phyloP scores from a whole-genome alignment of 768 basidiomycete genomes.

The Pholiota conissans region DNA sequence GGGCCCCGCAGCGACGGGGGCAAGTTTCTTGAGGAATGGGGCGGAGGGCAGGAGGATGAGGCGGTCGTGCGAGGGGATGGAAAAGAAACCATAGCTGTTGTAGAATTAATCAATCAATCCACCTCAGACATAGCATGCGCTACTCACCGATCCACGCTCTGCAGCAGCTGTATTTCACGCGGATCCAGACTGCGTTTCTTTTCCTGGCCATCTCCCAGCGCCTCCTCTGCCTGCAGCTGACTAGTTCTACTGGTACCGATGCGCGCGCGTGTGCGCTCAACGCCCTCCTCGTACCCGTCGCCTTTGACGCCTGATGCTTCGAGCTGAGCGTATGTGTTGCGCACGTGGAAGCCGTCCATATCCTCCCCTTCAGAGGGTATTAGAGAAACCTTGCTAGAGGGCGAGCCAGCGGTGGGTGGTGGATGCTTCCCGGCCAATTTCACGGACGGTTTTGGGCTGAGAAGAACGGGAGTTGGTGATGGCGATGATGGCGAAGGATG shows the following conservation, averaged over 20 bases:
- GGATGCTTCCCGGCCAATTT: constrained; percentile 19
- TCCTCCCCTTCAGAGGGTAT: constrained; percentile 81
- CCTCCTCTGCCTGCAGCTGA: constrained; percentile 57
- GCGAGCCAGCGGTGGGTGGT: constrained; percentile 17
- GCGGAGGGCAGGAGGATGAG: constrained; percentile 67
- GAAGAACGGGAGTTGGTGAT: constrained; percentile 21
- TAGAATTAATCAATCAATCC: constrained; percentile 6
- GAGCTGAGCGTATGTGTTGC: constrained; percentile 87
- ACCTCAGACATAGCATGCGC: constrained; percentile 4
- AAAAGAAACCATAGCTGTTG: constrained; percentile 89
- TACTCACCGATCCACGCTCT: constrained; percentile 84
- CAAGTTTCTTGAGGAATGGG: constrained; percentile 61
- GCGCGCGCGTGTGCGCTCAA: constrained; percentile 84
- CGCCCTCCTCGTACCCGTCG: constrained; percentile 92
- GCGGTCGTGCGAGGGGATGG: constrained; percentile 79
- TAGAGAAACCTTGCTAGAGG: constrained; percentile 45
- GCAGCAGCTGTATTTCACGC: constrained; percentile 73
- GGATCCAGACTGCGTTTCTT: constrained; percentile 66
- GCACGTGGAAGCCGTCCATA: constrained; percentile 77
- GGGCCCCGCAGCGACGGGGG: constrained; percentile 44
- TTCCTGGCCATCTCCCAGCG: constrained; percentile 56
- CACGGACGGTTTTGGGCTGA: constrained; percentile 28
- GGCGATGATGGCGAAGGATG: constrained; percentile 18
- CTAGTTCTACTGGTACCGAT: constrained; percentile 28
- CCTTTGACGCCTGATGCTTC: constrained; percentile 89